Base-by-base conservation (phyloP, 345 rosid species). In the Populus simonii region DNA sequence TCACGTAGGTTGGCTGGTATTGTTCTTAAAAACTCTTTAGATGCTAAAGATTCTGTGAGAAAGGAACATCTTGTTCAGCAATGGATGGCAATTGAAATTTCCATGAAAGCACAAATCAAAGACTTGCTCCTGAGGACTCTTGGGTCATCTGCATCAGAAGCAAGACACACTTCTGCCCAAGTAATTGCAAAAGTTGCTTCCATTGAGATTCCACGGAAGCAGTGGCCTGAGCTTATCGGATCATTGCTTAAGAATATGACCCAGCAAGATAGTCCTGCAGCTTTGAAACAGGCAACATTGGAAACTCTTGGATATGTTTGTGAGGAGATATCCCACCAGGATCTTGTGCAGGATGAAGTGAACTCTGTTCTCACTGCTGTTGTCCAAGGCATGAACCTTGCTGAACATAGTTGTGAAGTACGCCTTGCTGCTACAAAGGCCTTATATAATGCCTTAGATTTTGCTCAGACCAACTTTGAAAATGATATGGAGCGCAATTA, bases 301-400 rank as follows among this genome's bases (percentile, higher is more conserved):
- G 99, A 93, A 83, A 87, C 98, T 73, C 90, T 93, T 39, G 99
- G 99, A 23, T 93, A 86, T 80, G 91, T 96, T 68, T 93, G 99
- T 79, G 99, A 96, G 82, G 98, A 89, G 83, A 91, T 96, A 69
- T 92, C 97, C 3, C 90, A 90, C 79, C 82, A 93, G 73, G 97
- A 92, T 84, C 94, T 96, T 39, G 90, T 83, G 75, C 98, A 93
- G 81, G 95, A 92, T 61, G 97, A 96, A 81, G 98, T 96, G 72
- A 96, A 93, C 76, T 85, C 90, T 27, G 92, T 96, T 70, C 98
- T 96, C 57, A 96, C 98, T 68, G 97, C 98, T 53, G 97, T 96
- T 68, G 99, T 96, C 69, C 98, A 96, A 80, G 99, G 99, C 79
- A 93, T 96, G 99, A 93, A 85, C 83, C 89, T 82, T 81, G 81